Evolutionary conservation across 306 rosid species (phyloP), one percentile per base, ranked within the genome.

Genomic region (Purshia tridentata): DNA sequence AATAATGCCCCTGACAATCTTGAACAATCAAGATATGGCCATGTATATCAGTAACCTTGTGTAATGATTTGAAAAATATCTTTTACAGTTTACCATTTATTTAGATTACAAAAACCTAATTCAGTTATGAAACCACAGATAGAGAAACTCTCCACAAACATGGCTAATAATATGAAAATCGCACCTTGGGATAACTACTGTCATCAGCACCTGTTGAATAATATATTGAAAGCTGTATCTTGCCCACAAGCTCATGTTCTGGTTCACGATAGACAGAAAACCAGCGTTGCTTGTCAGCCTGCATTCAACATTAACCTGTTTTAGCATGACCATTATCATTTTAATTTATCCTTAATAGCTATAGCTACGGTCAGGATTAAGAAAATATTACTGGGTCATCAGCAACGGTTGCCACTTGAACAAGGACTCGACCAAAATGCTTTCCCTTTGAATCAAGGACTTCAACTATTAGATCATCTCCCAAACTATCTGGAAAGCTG

Each of bases 251-350:
- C 72, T 88, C 96, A 73, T 95, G 99, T 58, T 80, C 95, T 9
- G 93, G 93, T 78, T 92, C 98, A 0, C 73, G 87, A 69, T 88
- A 91, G 65, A 95, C 69, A 50, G 93, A 84, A 90, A 96, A 95
- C 99, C 99, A 95, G 54, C 99, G 96, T 82, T 91, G 76, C 84
- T 92, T 95, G 82, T 95, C 98, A 55, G 93, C 85, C 99, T 95
- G 88, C 85, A 72, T 81, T 76, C 78, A 81, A 74, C 72, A 68
- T 48, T 49, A 65, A 77, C 49, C 72, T 81, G 66, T 73, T 18
- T 9, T 42, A 72, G 44, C 46, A 51, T 19, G 57, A 73, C 29
- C n/a, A 75, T 45, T 50, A 80, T 40, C 76, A 68, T 29, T 42
- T 39, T 45, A 73, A 59, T 45, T 81, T 66, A 57, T 44, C 37